Conservation (phyloP, 2,329 filamentous ascomycete genomes). For the Penicillium thymicola region DNA sequence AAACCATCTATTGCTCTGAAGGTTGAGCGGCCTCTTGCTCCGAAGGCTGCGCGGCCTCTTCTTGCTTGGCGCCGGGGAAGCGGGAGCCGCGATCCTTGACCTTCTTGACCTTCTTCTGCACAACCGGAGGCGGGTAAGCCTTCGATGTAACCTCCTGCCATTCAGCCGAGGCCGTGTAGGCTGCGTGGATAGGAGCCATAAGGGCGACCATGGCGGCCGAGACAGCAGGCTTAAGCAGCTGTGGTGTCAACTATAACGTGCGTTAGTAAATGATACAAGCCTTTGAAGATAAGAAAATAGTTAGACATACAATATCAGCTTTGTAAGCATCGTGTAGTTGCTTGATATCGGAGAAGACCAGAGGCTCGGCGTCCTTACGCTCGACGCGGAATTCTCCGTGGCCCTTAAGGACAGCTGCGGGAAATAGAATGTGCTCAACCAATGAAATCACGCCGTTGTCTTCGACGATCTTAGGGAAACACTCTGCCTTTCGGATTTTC, state of each 20-base stretch:
- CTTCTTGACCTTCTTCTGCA: conserved; percentile 69
- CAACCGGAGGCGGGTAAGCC: conserved; percentile 73
- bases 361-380: conserved; percentile 64
- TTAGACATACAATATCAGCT: conserved; percentile 65
- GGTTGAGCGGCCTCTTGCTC: background rate
- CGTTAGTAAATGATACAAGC: conserved; percentile 3
- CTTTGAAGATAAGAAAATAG: background rate
- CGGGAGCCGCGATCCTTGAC: conserved; percentile 70
- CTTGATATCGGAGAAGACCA: conserved; percentile 74
- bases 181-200: conserved; percentile 71
- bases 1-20: background rate
- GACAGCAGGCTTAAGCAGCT: conserved; percentile 82
- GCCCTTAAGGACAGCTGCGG: conserved; percentile 51
- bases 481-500: conserved; percentile 83
- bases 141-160: conserved; percentile 76
- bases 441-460: conserved; percentile 85
- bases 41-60: background rate
- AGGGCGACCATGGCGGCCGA: conserved; percentile 69
- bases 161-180: conserved; percentile 66
- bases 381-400: conserved; percentile 65
- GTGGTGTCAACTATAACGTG: conserved; percentile 65
- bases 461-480: conserved; percentile 70
- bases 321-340: conserved; percentile 76
- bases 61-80: conserved; percentile 35
- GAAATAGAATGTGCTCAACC: conserved; percentile 81